These are phyloP conservation scores for Cyberlindnera lachancei DNA, from an alignment of 805 yeast species.

Conservation along the genomic window DNA sequence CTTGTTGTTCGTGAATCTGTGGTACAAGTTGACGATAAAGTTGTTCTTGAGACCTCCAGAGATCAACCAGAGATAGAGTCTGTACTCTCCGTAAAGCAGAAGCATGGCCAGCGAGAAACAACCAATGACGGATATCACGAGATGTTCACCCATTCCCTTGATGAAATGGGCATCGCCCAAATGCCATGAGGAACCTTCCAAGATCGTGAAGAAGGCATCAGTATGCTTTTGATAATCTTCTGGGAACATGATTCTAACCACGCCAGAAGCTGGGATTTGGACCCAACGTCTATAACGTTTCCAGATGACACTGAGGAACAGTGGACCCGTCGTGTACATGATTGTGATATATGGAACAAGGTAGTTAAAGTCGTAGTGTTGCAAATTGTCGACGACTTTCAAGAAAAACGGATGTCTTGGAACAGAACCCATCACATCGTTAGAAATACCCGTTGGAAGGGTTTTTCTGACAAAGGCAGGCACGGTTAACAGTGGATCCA, in stretches of 20 bases:
- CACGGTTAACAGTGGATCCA: slow-evolving; percentile 74
- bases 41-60: slow-evolving; percentile 21
- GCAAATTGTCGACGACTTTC: slow-evolving; percentile 57
- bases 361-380: slow-evolving; percentile 64
- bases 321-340: slow-evolving; percentile 90
- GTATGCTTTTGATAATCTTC: slow-evolving; percentile 57
- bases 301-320: slow-evolving; percentile 81
- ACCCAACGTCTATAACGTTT: slow-evolving; percentile 75
- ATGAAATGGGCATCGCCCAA: slow-evolving; percentile 77
- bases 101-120: slow-evolving; percentile 56
- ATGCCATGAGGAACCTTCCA: slow-evolving; percentile 92
- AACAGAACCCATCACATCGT: slow-evolving; percentile 87
- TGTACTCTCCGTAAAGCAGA: slow-evolving; percentile 40
- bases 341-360: slow-evolving; percentile 83
- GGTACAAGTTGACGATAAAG: slow-evolving; percentile 10
- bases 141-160: slow-evolving; percentile 66
- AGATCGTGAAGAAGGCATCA: slow-evolving; percentile 62
- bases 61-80: slow-evolving; percentile 35
- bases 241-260: slow-evolving; percentile 65
- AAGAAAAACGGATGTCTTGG: slow-evolving; percentile 82
- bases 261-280: slow-evolving; percentile 57
- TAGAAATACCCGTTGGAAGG: slow-evolving; percentile 83
- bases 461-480: slow-evolving; percentile 88
- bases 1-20: slow-evolving; percentile 11
- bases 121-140: slow-evolving; percentile 58